phyloP scores from a whole-genome alignment of 2,329 filamentous ascomycete genomes.

The Lecanicillium sp. region DNA sequence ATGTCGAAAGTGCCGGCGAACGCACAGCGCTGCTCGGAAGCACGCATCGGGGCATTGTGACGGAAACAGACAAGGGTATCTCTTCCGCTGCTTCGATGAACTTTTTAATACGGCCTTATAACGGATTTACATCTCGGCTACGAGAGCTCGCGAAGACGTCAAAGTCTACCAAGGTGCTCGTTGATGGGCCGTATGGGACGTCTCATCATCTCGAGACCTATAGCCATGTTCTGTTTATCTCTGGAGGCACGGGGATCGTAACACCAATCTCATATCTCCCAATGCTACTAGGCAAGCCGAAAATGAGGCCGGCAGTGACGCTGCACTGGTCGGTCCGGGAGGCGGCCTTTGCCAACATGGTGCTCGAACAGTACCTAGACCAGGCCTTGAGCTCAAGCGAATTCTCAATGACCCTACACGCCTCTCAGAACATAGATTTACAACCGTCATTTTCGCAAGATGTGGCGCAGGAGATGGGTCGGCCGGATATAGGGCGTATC shows the following conservation, averaged over 20 bases:
- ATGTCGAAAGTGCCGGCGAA: conserved; percentile 23
- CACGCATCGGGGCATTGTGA: background rate
- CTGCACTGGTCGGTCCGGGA: conserved; percentile 41
- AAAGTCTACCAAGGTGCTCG: conserved; percentile 28
- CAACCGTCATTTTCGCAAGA: conserved; percentile 14
- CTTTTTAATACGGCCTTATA: conserved; percentile 40
- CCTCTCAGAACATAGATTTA: conserved; percentile 22
- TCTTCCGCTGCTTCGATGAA: conserved; percentile 22
- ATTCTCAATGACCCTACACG: conserved; percentile 31
- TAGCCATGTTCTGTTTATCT: conserved; percentile 35
- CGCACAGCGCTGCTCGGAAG: conserved; percentile 27
- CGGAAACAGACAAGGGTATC: background rate
- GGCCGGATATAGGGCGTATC: conserved; percentile 29
- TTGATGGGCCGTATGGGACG: conserved; percentile 42
- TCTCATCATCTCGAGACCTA: conserved; percentile 33
- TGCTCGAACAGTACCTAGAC: conserved; percentile 29
- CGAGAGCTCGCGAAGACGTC: conserved; percentile 25
- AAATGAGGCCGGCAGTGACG: conserved; percentile 13
- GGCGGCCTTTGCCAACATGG: conserved; percentile 28
- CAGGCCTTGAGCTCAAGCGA: conserved; percentile 23
- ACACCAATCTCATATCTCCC: conserved; percentile 34
- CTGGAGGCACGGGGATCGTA: conserved; percentile 41
- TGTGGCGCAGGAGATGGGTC: conserved; percentile 19
- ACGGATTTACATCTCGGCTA: conserved; percentile 37
- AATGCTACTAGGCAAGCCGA: conserved; percentile 17